Conservation (phyloP, 495 filamentous ascomycete species). For the Aspergillus carlsbadensis region DNA sequence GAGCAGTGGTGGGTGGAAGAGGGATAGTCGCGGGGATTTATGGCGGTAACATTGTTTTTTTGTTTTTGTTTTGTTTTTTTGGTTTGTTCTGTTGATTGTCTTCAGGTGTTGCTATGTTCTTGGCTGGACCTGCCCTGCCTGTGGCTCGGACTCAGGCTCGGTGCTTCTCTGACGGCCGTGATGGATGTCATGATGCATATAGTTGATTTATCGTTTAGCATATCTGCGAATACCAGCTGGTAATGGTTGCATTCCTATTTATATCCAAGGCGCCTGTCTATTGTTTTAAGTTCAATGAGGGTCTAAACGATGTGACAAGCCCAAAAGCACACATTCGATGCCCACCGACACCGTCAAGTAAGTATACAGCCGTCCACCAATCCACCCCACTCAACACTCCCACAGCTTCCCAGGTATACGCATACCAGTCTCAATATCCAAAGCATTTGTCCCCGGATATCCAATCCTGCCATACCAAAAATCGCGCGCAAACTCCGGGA, state of each 20-base stretch:
- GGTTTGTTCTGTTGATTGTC: background rate
- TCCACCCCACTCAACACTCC: too few relatives aligned
- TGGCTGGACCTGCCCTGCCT: background rate
- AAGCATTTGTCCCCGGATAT: background rate
- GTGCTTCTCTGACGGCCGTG: background rate
- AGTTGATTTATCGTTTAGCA: background rate
- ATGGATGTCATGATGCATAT: background rate
- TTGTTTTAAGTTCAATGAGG: too few relatives aligned
- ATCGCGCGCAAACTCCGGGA: background rate
- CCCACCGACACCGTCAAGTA: too few relatives aligned
- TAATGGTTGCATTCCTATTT: too few relatives aligned
- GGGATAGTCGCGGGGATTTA: slow-evolving; percentile 41
- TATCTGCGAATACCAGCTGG: too few relatives aligned
- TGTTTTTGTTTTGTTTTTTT: background rate
- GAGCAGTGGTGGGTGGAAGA: slow-evolving; percentile 37
- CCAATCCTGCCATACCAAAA: background rate
- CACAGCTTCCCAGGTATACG: background rate
- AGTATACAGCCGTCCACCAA: too few relatives aligned
- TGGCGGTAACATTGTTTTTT: slow-evolving; percentile 33
- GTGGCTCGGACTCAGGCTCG: background rate
- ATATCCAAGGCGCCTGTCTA: too few relatives aligned
- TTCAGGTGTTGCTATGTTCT: background rate
- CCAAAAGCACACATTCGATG: too few relatives aligned
- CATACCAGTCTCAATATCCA: background rate
- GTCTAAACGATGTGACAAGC: too few relatives aligned